These are phyloP conservation scores for Penicillium verrucosum DNA, from an alignment of 2,329 filamentous ascomycete genomes.

Conservation along the genomic window DNA sequence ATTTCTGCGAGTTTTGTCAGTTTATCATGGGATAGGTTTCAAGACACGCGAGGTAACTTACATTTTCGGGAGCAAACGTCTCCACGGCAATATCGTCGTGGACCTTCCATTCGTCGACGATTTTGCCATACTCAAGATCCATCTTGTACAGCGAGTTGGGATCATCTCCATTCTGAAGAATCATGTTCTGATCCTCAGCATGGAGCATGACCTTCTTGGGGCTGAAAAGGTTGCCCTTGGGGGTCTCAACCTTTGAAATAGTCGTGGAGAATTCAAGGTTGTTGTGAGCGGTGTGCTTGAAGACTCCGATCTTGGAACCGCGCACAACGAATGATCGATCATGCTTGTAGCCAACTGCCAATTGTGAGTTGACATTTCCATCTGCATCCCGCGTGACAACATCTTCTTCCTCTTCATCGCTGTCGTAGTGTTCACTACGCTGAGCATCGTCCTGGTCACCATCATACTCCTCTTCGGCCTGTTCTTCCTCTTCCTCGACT, in stretches of 20 bases:
- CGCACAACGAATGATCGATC: slow-evolving; percentile 96
- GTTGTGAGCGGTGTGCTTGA: slow-evolving; percentile 92
- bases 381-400: slow-evolving; percentile 65
- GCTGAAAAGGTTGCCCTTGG: slow-evolving; percentile 80
- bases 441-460: slow-evolving; percentile 62
- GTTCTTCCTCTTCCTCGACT: slow-evolving; percentile 52
- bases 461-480: slow-evolving; percentile 59
- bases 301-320: slow-evolving; percentile 96
- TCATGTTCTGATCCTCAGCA: slow-evolving; percentile 83
- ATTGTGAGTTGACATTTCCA: slow-evolving; percentile 83
- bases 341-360: slow-evolving; percentile 95
- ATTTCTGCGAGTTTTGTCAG: slow-evolving; percentile 61
- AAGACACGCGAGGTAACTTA: slow-evolving; percentile 34
- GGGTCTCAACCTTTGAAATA: slow-evolving; percentile 92
- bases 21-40: slow-evolving; percentile 7
- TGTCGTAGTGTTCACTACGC: slow-evolving; percentile 70
- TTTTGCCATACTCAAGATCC: slow-evolving; percentile 96
- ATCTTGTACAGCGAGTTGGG: slow-evolving; percentile 93
- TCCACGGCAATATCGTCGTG: slow-evolving; percentile 93
- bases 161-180: slow-evolving; percentile 76
- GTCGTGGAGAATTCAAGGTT: slow-evolving; percentile 94
- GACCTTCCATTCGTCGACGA: slow-evolving; percentile 97
- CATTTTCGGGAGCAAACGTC: slow-evolving; percentile 86
- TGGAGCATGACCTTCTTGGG: slow-evolving; percentile 98
- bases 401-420: slow-evolving; percentile 77